These are phyloP conservation scores for Tubosaeta brunneosetosa DNA, from an alignment of 768 basidiomycete species.

Conservation along the genomic window DNA sequence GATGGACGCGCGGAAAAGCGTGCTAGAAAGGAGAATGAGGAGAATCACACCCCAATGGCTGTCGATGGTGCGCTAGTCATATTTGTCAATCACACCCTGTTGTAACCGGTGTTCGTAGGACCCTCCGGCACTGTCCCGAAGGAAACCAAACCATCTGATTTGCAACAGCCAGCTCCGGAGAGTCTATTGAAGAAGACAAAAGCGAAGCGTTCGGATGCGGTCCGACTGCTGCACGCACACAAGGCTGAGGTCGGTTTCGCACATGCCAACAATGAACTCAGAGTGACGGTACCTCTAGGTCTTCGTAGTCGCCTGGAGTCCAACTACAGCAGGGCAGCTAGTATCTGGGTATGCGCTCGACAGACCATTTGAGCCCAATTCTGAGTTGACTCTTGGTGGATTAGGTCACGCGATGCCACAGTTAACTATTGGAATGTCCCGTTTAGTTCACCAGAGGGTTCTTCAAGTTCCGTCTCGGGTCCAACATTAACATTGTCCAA, in stretches of 20 bases:
- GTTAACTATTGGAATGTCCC: constrained; percentile 72
- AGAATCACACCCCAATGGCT: constrained; percentile 32
- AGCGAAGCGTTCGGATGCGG: constrained; percentile 36
- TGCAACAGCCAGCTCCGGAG: constrained; percentile 19
- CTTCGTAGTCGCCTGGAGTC: constrained; percentile 80
- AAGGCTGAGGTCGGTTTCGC: constrained; percentile 47
- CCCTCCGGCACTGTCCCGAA: constrained; percentile 8
- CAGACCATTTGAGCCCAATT: background rate
- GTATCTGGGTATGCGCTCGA: constrained; percentile 61
- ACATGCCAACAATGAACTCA: constrained; percentile 10
- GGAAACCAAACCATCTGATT: constrained; percentile 19
- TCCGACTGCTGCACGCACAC: constrained; percentile 52
- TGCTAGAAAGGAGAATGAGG: constrained; percentile 46
- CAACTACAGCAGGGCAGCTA: constrained; percentile 50
- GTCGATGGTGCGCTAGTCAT: constrained; percentile 35
- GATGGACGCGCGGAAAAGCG: constrained; percentile 62
- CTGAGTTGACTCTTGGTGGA: constrained; percentile 3
- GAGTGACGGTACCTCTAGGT: constrained; percentile 45
- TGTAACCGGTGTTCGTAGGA: constrained; percentile 12
- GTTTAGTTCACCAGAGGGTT: constrained; percentile 26
- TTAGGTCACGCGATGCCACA: constrained; percentile 71
- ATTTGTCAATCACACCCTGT: constrained; percentile 25
- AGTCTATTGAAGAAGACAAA: constrained; percentile 31
- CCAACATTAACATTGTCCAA: constrained; percentile 46
- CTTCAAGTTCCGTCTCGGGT: constrained; percentile 18